phyloP scores from a whole-genome alignment of 257 asterid species.

The Petunia axillaris region DNA sequence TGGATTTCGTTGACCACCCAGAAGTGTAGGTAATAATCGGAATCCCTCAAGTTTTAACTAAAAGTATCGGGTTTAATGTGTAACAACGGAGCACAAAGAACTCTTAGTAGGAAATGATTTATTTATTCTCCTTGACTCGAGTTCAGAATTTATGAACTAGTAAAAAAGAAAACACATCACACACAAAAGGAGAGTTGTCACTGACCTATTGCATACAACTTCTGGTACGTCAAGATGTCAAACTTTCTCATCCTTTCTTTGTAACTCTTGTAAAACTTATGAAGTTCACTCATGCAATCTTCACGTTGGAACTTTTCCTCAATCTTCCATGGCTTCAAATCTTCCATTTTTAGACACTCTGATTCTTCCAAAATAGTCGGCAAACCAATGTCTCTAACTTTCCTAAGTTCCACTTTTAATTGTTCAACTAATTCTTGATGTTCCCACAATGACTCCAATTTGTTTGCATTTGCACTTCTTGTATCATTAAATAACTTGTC shows the following conservation, averaged over 20 bases:
- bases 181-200: conserved; percentile 28
- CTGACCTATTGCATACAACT: conserved; percentile 95
- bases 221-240: conserved; percentile 92
- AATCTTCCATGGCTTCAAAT: conserved; percentile 87
- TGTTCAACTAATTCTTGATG: conserved; percentile 95
- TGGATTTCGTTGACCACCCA: too few species aligned
- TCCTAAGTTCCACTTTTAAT: conserved; percentile 79
- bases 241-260: conserved; percentile 85
- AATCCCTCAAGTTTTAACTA: too few species aligned
- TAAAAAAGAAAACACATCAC: too few species aligned
- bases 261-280: conserved; percentile 78
- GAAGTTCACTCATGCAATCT: conserved; percentile 75
- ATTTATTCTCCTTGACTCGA: too few species aligned
- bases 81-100: too few species aligned
- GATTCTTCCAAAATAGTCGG: conserved; percentile 93
- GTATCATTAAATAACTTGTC: conserved; percentile 30
- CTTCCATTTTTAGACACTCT: conserved; percentile 66
- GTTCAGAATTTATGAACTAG: too few species aligned
- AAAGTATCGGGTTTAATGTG: too few species aligned
- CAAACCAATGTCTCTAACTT: conserved; percentile 73
- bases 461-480: conserved; percentile 52
- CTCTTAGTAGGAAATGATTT: too few species aligned
- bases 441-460: conserved; percentile 84
- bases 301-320: conserved; percentile 67
- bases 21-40: too few species aligned